Evolutionary conservation across 1,284 basidiomycete species (phyloP).

Genomic region (Cutaneotrichosporon daszewskae): DNA sequence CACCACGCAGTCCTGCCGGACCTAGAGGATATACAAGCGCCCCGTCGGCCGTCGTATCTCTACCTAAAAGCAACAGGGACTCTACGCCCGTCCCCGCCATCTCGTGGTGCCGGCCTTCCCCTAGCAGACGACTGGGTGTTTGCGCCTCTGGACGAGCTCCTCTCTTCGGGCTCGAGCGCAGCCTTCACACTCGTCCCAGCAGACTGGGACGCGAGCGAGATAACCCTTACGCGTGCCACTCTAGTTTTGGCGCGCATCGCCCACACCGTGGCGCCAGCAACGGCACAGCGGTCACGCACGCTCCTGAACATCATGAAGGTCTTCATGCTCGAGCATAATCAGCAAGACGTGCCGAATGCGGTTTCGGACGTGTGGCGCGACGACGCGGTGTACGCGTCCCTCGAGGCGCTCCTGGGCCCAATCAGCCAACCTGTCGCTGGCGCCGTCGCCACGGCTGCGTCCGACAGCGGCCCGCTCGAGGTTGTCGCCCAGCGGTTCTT

Average conservation of each 20-base stretch:
- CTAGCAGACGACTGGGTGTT: slow-evolving; percentile 67
- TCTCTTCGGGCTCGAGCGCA: slow-evolving; percentile 68
- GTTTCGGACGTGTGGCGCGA: slow-evolving; percentile 51
- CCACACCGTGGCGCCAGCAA: not conserved
- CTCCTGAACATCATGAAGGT: slow-evolving; percentile 82
- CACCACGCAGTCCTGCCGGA: slow-evolving; percentile 43
- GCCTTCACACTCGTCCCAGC: slow-evolving; percentile 64
- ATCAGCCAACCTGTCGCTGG: slow-evolving; percentile 18
- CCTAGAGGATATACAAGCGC: slow-evolving; percentile 39
- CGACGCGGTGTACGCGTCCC: slow-evolving; percentile 54
- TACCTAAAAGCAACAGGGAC: slow-evolving; percentile 47
- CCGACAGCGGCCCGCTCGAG: slow-evolving; percentile 52
- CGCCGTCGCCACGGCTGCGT: no score
- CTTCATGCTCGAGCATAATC: slow-evolving; percentile 81
- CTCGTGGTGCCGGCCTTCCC: slow-evolving; percentile 54
- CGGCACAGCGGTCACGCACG: slow-evolving; percentile 21
- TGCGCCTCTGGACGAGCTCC: slow-evolving; percentile 68
- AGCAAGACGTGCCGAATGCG: slow-evolving; percentile 48
- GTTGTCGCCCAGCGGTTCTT: slow-evolving; percentile 59
- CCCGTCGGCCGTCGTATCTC: slow-evolving; percentile 31
- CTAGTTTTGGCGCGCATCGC: slow-evolving; percentile 53
- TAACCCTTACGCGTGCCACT: slow-evolving; percentile 65
- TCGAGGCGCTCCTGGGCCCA: slow-evolving; percentile 55
- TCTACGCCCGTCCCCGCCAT: slow-evolving; percentile 34
- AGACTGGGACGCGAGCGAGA: slow-evolving; percentile 74